Conservation (phyloP, 106 monocot species). For the Acanthochlamys bracteata region DNA sequence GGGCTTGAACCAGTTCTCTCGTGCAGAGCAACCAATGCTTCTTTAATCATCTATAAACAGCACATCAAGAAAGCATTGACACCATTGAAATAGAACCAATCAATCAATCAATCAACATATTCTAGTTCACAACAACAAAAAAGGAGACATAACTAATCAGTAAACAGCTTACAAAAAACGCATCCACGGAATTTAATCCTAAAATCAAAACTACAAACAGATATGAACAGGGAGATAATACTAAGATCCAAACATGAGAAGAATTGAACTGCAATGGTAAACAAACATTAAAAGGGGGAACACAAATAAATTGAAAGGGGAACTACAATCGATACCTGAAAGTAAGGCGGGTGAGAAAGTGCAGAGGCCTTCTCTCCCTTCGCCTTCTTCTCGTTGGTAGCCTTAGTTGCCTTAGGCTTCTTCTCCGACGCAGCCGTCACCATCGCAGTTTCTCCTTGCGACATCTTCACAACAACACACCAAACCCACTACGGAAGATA, state of each 20-base stretch:
- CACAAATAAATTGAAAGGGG: background rate
- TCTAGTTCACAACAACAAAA: background rate
- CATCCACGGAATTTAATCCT: background rate
- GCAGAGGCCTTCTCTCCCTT: slow-evolving; percentile 13
- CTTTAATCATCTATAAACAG: slow-evolving; percentile 56
- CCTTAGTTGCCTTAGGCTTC: slow-evolving; percentile 4
- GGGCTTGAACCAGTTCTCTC: slow-evolving; percentile 61
- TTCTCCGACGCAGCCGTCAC: background rate
- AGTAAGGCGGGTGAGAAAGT: slow-evolving; percentile 43
- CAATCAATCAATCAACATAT: background rate
- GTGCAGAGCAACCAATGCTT: slow-evolving; percentile 45
- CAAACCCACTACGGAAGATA: background rate
- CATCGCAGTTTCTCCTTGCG: background rate
- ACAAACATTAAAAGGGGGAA: background rate
- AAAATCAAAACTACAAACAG: background rate
- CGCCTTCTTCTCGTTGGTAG: slow-evolving; percentile 34
- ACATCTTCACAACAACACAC: background rate
- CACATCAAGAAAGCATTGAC: background rate
- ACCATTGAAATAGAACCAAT: background rate
- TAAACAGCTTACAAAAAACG: no score
- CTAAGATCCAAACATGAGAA: background rate
- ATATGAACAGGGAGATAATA: no score
- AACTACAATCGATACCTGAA: slow-evolving; percentile 22
- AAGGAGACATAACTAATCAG: background rate
- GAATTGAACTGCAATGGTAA: background rate